Evolutionary conservation across 352 stramenopile genomes (phyloP).

Genomic region (Phytophthora vignae): DNA sequence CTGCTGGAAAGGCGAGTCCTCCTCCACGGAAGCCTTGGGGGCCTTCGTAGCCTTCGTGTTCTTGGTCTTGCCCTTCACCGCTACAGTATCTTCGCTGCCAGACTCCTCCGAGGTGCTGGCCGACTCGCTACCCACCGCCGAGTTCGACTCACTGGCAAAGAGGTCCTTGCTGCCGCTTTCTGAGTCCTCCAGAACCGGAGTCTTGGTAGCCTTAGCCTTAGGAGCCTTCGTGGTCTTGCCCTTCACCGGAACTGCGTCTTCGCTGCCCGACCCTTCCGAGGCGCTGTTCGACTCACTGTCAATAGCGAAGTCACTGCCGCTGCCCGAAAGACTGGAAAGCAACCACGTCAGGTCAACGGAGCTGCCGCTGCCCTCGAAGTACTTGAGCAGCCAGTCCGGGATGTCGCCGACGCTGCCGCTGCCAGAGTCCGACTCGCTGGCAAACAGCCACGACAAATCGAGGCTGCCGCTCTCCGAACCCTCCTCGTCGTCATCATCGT

Average conservation of each 20-base stretch:
- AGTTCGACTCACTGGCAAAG: background rate
- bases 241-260: constrained; percentile 10
- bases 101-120: background rate
- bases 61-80: constrained; percentile 12
- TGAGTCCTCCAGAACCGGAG: background rate
- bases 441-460: background rate
- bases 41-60: constrained; percentile 4
- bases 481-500: background rate
- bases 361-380: background rate
- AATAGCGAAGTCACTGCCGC: background rate
- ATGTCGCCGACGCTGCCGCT: constrained; percentile 5
- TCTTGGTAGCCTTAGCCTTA: no score
- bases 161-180: background rate
- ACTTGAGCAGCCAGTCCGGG: background rate
- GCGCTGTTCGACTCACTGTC: background rate
- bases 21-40: background rate
- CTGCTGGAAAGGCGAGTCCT: background rate
- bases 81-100: constrained; percentile 8
- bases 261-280: constrained; percentile 7
- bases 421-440: background rate
- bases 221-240: constrained; percentile 2
- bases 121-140: background rate
- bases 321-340: constrained; percentile 4
- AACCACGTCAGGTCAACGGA: constrained; percentile 1
- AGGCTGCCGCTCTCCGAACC: background rate